Base-by-base conservation (phyloP, 257 asterid species). In the Hygrophila difformis region DNA sequence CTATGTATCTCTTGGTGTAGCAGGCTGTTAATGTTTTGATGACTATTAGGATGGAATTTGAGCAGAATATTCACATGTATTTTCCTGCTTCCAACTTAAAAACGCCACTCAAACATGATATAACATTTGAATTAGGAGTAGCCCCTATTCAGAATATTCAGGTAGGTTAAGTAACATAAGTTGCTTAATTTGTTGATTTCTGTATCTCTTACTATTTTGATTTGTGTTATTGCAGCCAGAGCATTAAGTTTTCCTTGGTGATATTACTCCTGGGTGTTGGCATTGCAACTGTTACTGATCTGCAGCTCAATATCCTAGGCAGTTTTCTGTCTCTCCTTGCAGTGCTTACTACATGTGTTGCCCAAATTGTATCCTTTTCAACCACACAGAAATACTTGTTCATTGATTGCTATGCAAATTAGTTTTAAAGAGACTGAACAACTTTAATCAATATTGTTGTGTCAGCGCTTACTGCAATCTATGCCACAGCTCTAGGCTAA, bases 221-320 rank as follows among this genome's bases (percentile, higher is more conserved):
- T n/a, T 26, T 26, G 13, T 47, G 38, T 21, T 19, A 14, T 59
- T 70, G 79, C 94, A 86, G 94, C 77, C 65, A 79, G 78, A 82
- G 65, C 45, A 71, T 86, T 74, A 81, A 82, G 73, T 57, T 64
- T 42, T 78, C 96, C 10, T 84, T 86, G 56, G 36, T 63, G 36
- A 62, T 82, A 70, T 93, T 86, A 63, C 93, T 86, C 41, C 45
- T 86, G 72, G 96, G 96, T 61, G 96, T 86, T 66, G 96, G 96
- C 52, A 82, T 86, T 62, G 96, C 96, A 57, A 86, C 96, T 39
- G 86, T 86, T 48, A 86, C 96, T 58, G 96, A 86, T 67, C 69
- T 86, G 69, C 96, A 86, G 75, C 94, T 86, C 71, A 87, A 82
- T 65, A 49, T 68, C 55, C 66, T 82, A 66, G 96, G 94, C 33